These are phyloP conservation scores for Diaporthe ilicicola DNA, from an alignment of 2,329 filamentous ascomycete genomes.

Conservation along the genomic window DNA sequence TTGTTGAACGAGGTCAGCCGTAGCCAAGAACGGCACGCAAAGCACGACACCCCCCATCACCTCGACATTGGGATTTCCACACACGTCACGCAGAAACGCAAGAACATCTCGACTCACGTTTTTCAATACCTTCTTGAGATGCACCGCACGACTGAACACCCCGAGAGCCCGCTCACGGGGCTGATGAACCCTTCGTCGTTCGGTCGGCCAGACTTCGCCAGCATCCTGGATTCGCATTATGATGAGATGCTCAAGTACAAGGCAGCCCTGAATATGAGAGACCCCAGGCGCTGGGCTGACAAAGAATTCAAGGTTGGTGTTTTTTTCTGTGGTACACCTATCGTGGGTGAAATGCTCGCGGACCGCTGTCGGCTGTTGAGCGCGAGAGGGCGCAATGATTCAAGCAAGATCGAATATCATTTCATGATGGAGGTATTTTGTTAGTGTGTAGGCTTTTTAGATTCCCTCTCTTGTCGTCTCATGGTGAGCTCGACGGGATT, in stretches of 20 bases:
- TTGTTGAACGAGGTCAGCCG: conserved; percentile 58
- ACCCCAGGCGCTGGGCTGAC: conserved; percentile 34
- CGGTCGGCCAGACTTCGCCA: conserved; percentile 61
- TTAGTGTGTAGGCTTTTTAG: neutral
- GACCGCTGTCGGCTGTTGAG: conserved; percentile 62
- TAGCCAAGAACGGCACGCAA: conserved; percentile 49
- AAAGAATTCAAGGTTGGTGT: conserved; percentile 59
- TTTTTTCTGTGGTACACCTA: conserved; percentile 64
- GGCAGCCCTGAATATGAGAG: conserved; percentile 6
- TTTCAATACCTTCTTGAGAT: conserved; percentile 65
- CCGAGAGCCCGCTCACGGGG: conserved; percentile 62
- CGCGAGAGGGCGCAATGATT: conserved; percentile 58
- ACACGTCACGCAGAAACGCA: conserved; percentile 64
- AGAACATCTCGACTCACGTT: conserved; percentile 60
- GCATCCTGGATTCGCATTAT: conserved; percentile 63
- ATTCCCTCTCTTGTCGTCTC: neutral
- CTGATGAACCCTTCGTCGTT: conserved; percentile 63
- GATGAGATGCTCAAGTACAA: conserved; percentile 55
- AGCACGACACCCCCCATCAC: conserved; percentile 45
- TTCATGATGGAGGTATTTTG: conserved; percentile 1
- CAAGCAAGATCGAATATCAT: conserved; percentile 53
- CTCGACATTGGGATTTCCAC: conserved; percentile 65
- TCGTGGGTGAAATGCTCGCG: conserved; percentile 63
- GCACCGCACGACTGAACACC: conserved; percentile 60
- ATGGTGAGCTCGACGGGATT: neutral